phyloP scores from a whole-genome alignment of 768 basidiomycete species.

The Scleroderma bovista region DNA sequence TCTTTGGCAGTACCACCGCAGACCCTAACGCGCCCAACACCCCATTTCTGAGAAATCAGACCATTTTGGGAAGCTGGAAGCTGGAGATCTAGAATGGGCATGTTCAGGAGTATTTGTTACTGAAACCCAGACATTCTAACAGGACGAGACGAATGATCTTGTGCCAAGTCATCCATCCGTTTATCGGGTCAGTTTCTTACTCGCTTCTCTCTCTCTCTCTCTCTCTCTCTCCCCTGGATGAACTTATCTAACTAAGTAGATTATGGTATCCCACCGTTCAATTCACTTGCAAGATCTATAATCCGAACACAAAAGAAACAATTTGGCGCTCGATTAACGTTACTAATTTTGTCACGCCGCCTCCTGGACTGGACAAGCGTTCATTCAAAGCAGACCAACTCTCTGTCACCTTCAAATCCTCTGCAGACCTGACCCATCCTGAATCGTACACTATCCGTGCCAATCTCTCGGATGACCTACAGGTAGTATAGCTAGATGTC shows the following conservation, averaged over 20 bases:
- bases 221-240: too few species aligned
- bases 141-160: slow-evolving; percentile 75
- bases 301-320: slow-evolving; percentile 67
- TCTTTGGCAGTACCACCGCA: slow-evolving; percentile 49
- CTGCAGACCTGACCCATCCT: slow-evolving; percentile 51
- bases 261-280: slow-evolving; percentile 94
- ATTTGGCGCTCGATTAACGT: slow-evolving; percentile 88
- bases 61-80: slow-evolving; percentile 69
- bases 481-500: slow-evolving; percentile 73
- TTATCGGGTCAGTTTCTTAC: slow-evolving; percentile 65
- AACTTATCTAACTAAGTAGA: slow-evolving; percentile 38
- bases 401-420: slow-evolving; percentile 60
- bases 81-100: slow-evolving; percentile 78
- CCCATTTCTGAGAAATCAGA: slow-evolving; percentile 66
- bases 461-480: slow-evolving; percentile 73
- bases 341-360: slow-evolving; percentile 69
- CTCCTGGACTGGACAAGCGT: slow-evolving; percentile 74
- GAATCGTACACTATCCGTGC: slow-evolving; percentile 79
- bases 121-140: slow-evolving; percentile 89
- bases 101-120: slow-evolving; percentile 81
- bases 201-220: slow-evolving; percentile 3
- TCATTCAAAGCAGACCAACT: slow-evolving; percentile 85
- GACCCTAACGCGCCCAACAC: slow-evolving; percentile 73
- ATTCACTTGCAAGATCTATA: slow-evolving; percentile 84
- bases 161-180: slow-evolving; percentile 85